Evolutionary conservation across 1,139 yeast genomes (phyloP), one percentile per base, ranked within the genome.

Genomic region (Sporopachydermia cereana): DNA sequence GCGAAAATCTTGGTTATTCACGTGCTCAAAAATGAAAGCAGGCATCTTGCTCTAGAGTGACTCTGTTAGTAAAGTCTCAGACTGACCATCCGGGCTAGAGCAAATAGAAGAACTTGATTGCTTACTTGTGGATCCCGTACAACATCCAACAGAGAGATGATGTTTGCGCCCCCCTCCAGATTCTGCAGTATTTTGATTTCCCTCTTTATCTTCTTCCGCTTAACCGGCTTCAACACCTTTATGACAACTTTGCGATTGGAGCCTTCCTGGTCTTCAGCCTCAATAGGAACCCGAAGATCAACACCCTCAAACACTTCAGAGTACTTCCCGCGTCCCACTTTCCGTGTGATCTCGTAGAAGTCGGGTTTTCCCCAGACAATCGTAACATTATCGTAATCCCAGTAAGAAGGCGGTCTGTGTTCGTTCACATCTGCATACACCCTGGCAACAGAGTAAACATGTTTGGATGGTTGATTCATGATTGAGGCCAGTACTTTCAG

Each of bases 291-390:
- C 22, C 39, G 39, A 44, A 79, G 66, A 58, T 81, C 82, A 31
- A 80, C 67, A 29, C 93, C 94, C 51, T 79, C 80, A 62, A 93
- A 93, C 39, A 94, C 99, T 64, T 93, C 99, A 5, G 95, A 84
- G 64, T 93, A 93, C 67, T 91, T 91, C 45, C 99, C 98, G 50
- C 98, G 77, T 24, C 99, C 99, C 44, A 93, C 85, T 63, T 91
- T 91, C 52, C 82, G 75, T 47, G 88, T 77, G 51, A 93, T 86
- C 64, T 93, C 99, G 64, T 91, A 91, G 66, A 83, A 79, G 50
- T 74, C 68, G 52, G 84, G 82, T 49, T 72, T 67, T 5, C 93
- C 79, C 80, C 80, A 76, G 50, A 65, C 62, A 41, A 76, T 67
- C 25, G 67, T 62, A 46, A 70, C 71, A 49, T 70, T 71, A 51